Conservation (phyloP, 2,329 filamentous ascomycete genomes). For the Xylariaceae sp. region DNA sequence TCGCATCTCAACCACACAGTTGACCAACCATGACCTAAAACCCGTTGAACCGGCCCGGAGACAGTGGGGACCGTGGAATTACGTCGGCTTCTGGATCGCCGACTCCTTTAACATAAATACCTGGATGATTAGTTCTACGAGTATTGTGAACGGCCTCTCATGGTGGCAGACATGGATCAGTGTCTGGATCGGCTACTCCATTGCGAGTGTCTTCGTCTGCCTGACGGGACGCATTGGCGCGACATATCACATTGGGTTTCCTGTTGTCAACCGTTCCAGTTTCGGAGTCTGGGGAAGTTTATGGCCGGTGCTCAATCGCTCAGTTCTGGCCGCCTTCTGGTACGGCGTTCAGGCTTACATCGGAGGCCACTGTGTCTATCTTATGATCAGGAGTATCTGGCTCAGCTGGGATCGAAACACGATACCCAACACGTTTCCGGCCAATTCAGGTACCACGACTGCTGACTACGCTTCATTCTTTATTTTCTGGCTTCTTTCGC, state of each 20-base stretch:
- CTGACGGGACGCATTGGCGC: slow-evolving; percentile 79
- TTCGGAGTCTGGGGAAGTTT: slow-evolving; percentile 87
- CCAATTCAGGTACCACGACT: slow-evolving; percentile 64
- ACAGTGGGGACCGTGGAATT: slow-evolving; percentile 84
- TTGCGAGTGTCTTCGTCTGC: slow-evolving; percentile 70
- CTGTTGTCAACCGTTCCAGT: slow-evolving; percentile 68
- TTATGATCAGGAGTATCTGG: slow-evolving; percentile 89
- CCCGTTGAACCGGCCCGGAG: slow-evolving; percentile 73
- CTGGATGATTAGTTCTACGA: slow-evolving; percentile 87
- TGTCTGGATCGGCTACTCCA: slow-evolving; percentile 79
- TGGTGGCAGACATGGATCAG: slow-evolving; percentile 94
- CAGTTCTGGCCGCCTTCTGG: slow-evolving; percentile 83
- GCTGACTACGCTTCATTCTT: slow-evolving; percentile 76
- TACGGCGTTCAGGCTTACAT: slow-evolving; percentile 84
- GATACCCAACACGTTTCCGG: slow-evolving; percentile 62
- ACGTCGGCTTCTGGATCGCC: slow-evolving; percentile 81
- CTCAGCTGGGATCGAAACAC: slow-evolving; percentile 54
- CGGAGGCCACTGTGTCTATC: slow-evolving; percentile 74
- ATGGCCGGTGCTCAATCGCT: slow-evolving; percentile 85
- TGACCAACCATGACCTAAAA: slow-evolving; percentile 79
- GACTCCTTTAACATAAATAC: slow-evolving; percentile 88
- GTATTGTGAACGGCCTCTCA: slow-evolving; percentile 70
- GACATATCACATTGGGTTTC: slow-evolving; percentile 83
- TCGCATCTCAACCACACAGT: slow-evolving; percentile 35
- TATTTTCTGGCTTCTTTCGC: slow-evolving; percentile 74